Conservation (phyloP, 2,329 filamentous ascomycete genomes). For the Phialophora tarda region DNA sequence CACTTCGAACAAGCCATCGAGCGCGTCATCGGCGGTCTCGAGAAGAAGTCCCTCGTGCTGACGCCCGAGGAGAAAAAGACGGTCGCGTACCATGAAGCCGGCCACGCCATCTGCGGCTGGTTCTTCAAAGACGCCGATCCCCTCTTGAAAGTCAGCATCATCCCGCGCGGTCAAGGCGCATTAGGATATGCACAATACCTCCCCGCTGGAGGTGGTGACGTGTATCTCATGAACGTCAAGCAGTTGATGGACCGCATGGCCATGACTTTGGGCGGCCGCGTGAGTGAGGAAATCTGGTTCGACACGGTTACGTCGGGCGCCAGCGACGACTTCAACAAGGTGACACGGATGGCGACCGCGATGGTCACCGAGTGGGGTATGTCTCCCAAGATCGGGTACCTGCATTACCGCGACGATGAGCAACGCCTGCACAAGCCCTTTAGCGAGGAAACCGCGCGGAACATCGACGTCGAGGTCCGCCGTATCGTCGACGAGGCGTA, state of each 20-base stretch:
- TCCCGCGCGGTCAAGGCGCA: slow-evolving; percentile 90
- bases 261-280: slow-evolving; percentile 95
- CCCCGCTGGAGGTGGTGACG: slow-evolving; percentile 74
- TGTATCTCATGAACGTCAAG: slow-evolving; percentile 92
- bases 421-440: slow-evolving; percentile 92
- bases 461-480: slow-evolving; percentile 89
- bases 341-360: slow-evolving; percentile 89
- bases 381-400: slow-evolving; percentile 89
- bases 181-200: slow-evolving; percentile 97
- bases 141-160: slow-evolving; percentile 97
- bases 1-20: slow-evolving; percentile 99
- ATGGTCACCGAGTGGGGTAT: slow-evolving; percentile 99
- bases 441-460: slow-evolving; percentile 88
- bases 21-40: slow-evolving; percentile 91
- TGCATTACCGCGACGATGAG: slow-evolving; percentile 85
- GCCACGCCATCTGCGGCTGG: slow-evolving; percentile 98
- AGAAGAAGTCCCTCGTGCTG: slow-evolving; percentile 95
- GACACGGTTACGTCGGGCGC: slow-evolving; percentile 94
- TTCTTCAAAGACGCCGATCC: slow-evolving; percentile 97
- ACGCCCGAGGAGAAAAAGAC: slow-evolving; percentile 93
- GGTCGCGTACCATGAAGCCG: slow-evolving; percentile 97
- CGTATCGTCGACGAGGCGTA: slow-evolving; percentile 93
- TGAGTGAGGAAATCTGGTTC: slow-evolving; percentile 96
- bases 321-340: slow-evolving; percentile 97
- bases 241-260: slow-evolving; percentile 99